These are phyloP conservation scores for Pezicula radicicola DNA, from an alignment of 2,329 filamentous ascomycete species.

Conservation along the genomic window DNA sequence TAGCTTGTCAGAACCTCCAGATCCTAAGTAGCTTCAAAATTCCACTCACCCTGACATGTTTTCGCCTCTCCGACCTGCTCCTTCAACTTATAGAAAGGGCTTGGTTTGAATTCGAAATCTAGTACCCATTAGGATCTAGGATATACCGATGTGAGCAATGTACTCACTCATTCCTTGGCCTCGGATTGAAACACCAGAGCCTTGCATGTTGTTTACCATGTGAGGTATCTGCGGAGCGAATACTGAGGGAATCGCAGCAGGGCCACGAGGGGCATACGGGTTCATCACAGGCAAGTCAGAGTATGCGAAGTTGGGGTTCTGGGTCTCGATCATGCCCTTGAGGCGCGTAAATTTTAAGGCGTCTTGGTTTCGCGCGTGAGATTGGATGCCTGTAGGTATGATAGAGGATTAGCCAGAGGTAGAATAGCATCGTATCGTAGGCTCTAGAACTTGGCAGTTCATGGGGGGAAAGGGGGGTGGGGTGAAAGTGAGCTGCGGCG, in stretches of 20 bases:
- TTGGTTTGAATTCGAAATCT: constrained; percentile 62
- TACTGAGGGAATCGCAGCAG: not conserved
- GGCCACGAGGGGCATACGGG: not conserved
- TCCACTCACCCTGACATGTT: constrained; percentile 67
- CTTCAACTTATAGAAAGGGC: constrained; percentile 79
- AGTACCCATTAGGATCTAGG: constrained; percentile 8
- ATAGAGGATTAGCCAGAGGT: not conserved
- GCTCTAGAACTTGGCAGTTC: not conserved
- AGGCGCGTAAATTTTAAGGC: constrained; percentile 21
- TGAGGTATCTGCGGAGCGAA: no score
- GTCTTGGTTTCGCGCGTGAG: constrained; percentile 18
- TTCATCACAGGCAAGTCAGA: constrained; percentile 1
- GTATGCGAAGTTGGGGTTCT: constrained; percentile 6
- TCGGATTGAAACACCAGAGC: not conserved
- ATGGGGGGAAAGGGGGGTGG: no score
- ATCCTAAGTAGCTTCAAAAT: not conserved
- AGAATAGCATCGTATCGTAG: not conserved
- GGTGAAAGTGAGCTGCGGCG: constrained; percentile 2
- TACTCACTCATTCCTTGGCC: not conserved
- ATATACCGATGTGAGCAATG: not conserved
- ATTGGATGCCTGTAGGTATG: constrained; percentile 17
- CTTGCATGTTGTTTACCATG: no score
- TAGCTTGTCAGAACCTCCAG: constrained; percentile 4
- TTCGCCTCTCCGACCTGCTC: constrained; percentile 61
- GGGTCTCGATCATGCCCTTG: constrained; percentile 22